These are phyloP conservation scores for Phalaenopsis equestris DNA, from an alignment of 106 monocot genomes.

Conservation along the genomic window DNA sequence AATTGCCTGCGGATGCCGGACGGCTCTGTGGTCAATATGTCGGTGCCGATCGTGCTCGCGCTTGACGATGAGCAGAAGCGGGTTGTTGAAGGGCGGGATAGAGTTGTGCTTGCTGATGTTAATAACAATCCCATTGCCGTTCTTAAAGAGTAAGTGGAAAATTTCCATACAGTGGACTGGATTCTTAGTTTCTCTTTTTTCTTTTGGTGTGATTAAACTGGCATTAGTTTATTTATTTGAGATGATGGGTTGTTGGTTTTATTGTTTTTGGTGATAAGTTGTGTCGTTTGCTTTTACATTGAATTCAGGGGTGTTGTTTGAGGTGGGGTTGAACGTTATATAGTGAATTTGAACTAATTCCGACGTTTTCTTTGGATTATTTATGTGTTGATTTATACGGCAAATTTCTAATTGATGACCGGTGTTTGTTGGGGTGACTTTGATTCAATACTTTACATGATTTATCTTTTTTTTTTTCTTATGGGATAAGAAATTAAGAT, in stretches of 20 bases:
- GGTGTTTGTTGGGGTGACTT: not conserved
- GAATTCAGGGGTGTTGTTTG: not conserved
- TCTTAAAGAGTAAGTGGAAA: constrained; percentile 54
- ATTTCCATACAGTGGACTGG: not conserved
- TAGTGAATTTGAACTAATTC: not conserved
- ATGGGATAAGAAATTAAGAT: too few species aligned
- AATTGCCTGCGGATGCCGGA: constrained; percentile 65
- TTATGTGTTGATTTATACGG: not conserved
- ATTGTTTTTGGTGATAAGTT: not conserved
- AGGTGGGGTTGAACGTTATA: too few species aligned
- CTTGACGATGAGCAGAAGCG: constrained; percentile 67
- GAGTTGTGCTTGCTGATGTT: constrained; percentile 46
- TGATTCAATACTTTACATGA: not conserved
- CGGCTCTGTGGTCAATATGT: constrained; percentile 83
- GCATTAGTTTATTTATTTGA: not conserved
- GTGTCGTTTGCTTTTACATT: not conserved
- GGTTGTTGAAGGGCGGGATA: constrained; percentile 37
- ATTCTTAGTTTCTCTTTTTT: not conserved
- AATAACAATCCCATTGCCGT: constrained; percentile 41
- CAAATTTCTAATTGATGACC: not conserved
- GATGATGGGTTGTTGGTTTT: not conserved
- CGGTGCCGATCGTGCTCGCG: constrained; percentile 90
- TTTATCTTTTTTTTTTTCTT: not conserved
- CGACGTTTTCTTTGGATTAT: not conserved
- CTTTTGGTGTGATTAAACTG: not conserved